phyloP scores from a whole-genome alignment of 805 yeast species.

The Starmerella floris region DNA sequence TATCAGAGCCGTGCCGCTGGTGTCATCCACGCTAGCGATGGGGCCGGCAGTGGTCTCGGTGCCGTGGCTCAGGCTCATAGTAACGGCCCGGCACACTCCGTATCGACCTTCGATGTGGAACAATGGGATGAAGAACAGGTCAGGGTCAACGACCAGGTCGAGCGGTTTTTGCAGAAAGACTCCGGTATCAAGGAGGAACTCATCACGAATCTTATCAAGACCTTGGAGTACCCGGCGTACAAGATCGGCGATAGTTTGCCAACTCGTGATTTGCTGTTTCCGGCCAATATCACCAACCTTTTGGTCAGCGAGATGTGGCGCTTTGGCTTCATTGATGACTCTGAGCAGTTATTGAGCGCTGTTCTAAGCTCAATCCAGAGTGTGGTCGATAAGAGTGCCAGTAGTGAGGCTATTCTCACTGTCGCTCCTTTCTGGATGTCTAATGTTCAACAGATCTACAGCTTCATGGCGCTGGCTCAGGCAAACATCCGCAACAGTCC shows the following conservation, averaged over 20 bases:
- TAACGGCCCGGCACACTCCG: background rate
- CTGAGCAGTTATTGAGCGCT: conserved; percentile 81
- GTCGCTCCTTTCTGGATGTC: conserved; percentile 97
- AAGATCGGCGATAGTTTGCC: conserved; percentile 72
- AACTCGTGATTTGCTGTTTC: conserved; percentile 85
- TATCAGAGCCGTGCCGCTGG: conserved; percentile 5
- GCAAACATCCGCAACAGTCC: conserved; percentile 79
- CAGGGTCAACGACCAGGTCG: conserved; percentile 62
- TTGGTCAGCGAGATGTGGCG: conserved; percentile 97
- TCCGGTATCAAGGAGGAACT: conserved; percentile 20
- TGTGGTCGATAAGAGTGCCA: conserved; percentile 64
- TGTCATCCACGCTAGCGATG: conserved; percentile 8
- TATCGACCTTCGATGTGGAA: conserved; percentile 1
- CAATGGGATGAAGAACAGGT: conserved; percentile 24
- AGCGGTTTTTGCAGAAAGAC: conserved; percentile 34
- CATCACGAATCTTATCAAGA: conserved; percentile 42
- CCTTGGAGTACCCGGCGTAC: conserved; percentile 69
- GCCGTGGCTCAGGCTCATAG: background rate
- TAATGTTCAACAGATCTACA: conserved; percentile 86
- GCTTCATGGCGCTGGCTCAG: conserved; percentile 90
- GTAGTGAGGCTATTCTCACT: conserved; percentile 76
- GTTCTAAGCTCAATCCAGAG: conserved; percentile 77
- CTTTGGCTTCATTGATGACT: conserved; percentile 79
- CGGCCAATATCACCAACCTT: conserved; percentile 86
- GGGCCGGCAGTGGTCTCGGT: background rate